phyloP scores from a whole-genome alignment of 805 yeast species.

The Candida manassasensis region DNA sequence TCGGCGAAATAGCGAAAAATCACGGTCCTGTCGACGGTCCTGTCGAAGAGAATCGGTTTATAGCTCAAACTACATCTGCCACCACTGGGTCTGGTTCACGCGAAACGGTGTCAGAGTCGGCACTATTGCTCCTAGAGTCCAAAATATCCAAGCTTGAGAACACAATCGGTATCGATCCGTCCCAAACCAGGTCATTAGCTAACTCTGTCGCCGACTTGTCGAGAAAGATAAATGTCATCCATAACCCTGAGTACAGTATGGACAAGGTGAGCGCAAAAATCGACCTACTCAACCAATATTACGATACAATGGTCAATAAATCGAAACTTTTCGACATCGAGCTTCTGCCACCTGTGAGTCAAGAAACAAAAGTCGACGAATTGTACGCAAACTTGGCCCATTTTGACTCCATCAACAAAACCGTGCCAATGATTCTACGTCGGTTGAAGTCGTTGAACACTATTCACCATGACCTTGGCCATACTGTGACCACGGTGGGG shows the following conservation, averaged over 20 bases:
- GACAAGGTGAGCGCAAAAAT: background rate
- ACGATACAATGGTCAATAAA: slow-evolving; percentile 1
- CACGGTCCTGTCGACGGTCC: too few species aligned
- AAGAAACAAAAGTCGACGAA: slow-evolving; percentile 19
- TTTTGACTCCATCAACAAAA: slow-evolving; percentile 17
- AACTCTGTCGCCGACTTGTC: background rate
- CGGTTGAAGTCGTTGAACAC: slow-evolving; percentile 29
- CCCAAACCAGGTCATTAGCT: background rate
- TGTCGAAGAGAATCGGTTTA: too few species aligned
- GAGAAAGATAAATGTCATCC: slow-evolving; percentile 3
- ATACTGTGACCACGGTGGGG: slow-evolving; percentile 19
- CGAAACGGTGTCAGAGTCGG: background rate
- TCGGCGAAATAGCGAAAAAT: background rate
- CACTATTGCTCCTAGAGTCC: slow-evolving; percentile 1
- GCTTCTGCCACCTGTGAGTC: slow-evolving; percentile 2
- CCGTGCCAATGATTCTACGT: slow-evolving; percentile 21
- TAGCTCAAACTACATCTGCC: too few species aligned
- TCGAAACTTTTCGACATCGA: slow-evolving; percentile 2
- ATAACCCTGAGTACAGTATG: slow-evolving; percentile 1
- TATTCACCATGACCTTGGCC: slow-evolving; percentile 29
- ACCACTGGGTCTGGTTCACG: background rate
- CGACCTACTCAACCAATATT: background rate
- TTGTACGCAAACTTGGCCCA: slow-evolving; percentile 22
- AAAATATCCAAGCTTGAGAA: background rate
- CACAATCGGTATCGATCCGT: background rate